Evolutionary conservation across 2,329 filamentous ascomycete genomes (phyloP), one percentile per base, ranked within the genome.

Genomic region (Penicillium freii): DNA sequence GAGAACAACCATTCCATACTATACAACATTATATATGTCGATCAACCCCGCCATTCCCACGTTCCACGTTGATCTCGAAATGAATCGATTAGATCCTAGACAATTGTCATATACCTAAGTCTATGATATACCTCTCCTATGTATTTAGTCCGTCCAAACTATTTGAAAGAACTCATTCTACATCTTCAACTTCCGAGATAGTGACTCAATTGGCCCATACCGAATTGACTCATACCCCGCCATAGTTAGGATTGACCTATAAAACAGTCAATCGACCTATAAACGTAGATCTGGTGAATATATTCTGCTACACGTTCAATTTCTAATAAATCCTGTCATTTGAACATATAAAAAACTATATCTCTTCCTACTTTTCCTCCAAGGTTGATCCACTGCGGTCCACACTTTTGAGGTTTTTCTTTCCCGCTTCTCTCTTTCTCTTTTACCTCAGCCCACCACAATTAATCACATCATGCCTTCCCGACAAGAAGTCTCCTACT

Each of bases 401-500:
- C 64, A 61, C 64, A 54, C 44, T 36, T 59, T 58, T 3, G 46
- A 60, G 58, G 48, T 45, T 65, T 62, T 62, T 58, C 54, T 49
- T 39, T 58, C 34, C 59, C 59, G 54, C 51, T 51, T 56, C 49
- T 46, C 25, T 56, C n/a, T 21, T 53, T 53, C 29, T 55, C 46
- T 45, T 56, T 29, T 51, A 44, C 25, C 38, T 51, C 53, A 46
- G 15, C 13, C 40, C 33, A 42, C 31, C 42, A 27, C 19, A 50
- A 45, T 27, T 13, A 34, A 45, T 8, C 10, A 38, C 50, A 60
- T 51, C 54, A 73, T 93, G 90, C 87, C 88, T 68, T 79, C 84
- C 62, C 82, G 91, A 75, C 81, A 85, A 66, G 87, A 93, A 62
- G 84, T 94, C 72, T 84, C 87, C 64, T 94, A 95, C 77, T 96